These are phyloP conservation scores for Rhodamnia rubescens DNA, from an alignment of 345 rosid species.

Conservation along the genomic window DNA sequence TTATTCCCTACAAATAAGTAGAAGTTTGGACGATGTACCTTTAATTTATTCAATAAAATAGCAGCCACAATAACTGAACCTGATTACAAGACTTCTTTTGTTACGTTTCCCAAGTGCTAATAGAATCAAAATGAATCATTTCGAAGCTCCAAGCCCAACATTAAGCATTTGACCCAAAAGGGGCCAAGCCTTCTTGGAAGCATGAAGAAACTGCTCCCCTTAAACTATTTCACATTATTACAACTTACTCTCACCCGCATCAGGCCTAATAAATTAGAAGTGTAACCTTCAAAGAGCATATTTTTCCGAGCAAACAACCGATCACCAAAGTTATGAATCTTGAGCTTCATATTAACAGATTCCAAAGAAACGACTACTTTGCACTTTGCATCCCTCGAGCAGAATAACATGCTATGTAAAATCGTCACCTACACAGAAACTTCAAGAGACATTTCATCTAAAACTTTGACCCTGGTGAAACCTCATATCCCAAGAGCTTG, in stretches of 20 bases:
- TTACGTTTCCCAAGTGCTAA: background rate
- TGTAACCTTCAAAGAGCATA: background rate
- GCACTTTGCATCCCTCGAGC: background rate
- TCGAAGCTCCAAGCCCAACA: background rate
- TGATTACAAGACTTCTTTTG: background rate
- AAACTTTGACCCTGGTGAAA: background rate
- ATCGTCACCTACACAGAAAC: background rate
- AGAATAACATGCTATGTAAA: background rate
- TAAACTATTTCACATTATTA: background rate
- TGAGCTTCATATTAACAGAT: background rate
- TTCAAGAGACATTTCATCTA: background rate
- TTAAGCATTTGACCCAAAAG: background rate
- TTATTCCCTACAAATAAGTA: background rate
- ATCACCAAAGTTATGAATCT: background rate
- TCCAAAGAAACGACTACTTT: background rate
- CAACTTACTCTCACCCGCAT: background rate
- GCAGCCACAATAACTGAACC: background rate
- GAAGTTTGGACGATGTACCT: background rate
- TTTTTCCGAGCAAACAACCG: background rate
- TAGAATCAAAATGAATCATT: background rate
- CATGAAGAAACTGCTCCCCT: background rate
- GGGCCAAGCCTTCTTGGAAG: background rate
- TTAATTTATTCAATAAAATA: background rate
- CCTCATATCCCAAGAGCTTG: background rate
- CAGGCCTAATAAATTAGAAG: background rate